Evolutionary conservation across 306 rosid genomes (phyloP).

Genomic region (Cicer chorassanicum): DNA sequence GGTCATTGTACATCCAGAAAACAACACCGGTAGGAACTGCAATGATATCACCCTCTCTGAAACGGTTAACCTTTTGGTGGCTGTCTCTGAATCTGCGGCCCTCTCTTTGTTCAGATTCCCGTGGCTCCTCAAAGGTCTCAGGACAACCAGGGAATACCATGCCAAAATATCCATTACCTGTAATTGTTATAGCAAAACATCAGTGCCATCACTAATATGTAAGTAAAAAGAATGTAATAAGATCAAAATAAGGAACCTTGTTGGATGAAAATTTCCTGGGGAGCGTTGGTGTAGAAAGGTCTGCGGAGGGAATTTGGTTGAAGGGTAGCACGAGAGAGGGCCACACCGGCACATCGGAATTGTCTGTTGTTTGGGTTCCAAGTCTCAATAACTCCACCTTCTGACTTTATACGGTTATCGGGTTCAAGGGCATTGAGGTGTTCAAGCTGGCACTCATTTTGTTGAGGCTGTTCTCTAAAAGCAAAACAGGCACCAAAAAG

Average conservation of each 20-base stretch:
- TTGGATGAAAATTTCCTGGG: conserved; percentile 45
- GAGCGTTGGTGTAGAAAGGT: conserved; percentile 48
- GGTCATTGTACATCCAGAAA: conserved; percentile 46
- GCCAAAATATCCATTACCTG: conserved; percentile 40
- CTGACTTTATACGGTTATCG: conserved; percentile 24
- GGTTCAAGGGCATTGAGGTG: conserved; percentile 38
- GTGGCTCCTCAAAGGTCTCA: conserved; percentile 43
- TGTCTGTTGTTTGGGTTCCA: conserved; percentile 48
- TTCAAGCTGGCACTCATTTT: conserved; percentile 44
- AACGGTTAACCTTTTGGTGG: conserved; percentile 42
- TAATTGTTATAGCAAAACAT: too few species aligned
- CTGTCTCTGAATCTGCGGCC: conserved; percentile 12
- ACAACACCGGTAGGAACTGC: conserved; percentile 47
- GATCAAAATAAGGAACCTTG: conserved; percentile 10
- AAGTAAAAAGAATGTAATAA: too few species aligned
- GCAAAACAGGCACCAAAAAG: conserved; percentile 51
- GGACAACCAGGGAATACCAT: conserved; percentile 44
- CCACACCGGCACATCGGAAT: conserved; percentile 45
- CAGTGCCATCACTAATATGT: too few species aligned
- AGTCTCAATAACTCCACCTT: conserved; percentile 48
- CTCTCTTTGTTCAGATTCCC: neutral
- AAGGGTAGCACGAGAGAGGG: conserved; percentile 43
- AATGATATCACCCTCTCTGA: conserved; percentile 45
- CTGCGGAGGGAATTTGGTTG: conserved; percentile 33
- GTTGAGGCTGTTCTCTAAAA: neutral